Conservation (phyloP, 352 stramenopile genomes). For the Pythium aphanidermatum region DNA sequence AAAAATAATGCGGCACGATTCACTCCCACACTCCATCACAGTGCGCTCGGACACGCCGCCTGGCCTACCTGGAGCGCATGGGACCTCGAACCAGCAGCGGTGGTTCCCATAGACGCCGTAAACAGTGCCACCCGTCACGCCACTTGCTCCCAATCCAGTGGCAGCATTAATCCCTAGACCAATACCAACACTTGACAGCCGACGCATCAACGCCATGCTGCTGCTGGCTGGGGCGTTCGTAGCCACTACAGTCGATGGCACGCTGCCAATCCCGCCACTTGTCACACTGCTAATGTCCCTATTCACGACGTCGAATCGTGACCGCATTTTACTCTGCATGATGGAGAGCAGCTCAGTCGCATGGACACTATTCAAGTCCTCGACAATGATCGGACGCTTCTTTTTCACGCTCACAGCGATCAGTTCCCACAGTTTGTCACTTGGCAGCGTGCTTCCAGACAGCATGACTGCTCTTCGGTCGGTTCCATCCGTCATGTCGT, state of each 20-base stretch:
- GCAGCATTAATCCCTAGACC: neutral
- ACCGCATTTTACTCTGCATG: slow-evolving; percentile 37
- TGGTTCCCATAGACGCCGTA: slow-evolving; percentile 5
- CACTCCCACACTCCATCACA: slow-evolving; percentile 33
- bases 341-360: slow-evolving; percentile 30
- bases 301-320: slow-evolving; percentile 43
- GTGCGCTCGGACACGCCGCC: slow-evolving; percentile 1
- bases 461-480: neutral
- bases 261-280: neutral
- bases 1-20: slow-evolving; percentile 38
- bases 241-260: neutral
- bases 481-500: neutral
- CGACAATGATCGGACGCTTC: slow-evolving; percentile 35
- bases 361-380: slow-evolving; percentile 25
- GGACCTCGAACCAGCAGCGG: slow-evolving; percentile 35
- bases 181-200: slow-evolving; percentile 11
- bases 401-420: slow-evolving; percentile 32
- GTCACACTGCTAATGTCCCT: slow-evolving; percentile 27
- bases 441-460: slow-evolving; percentile 9
- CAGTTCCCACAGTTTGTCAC: slow-evolving; percentile 29
- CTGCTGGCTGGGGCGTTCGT: too few relatives aligned
- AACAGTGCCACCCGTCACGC: neutral
- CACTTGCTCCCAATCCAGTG: neutral
- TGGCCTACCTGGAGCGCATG: neutral
- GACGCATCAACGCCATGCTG: neutral